Evolutionary conservation across 2,329 filamentous ascomycete species (phyloP), one percentile per base, ranked within the genome.

Genomic region (Fusarium ambrosium): DNA sequence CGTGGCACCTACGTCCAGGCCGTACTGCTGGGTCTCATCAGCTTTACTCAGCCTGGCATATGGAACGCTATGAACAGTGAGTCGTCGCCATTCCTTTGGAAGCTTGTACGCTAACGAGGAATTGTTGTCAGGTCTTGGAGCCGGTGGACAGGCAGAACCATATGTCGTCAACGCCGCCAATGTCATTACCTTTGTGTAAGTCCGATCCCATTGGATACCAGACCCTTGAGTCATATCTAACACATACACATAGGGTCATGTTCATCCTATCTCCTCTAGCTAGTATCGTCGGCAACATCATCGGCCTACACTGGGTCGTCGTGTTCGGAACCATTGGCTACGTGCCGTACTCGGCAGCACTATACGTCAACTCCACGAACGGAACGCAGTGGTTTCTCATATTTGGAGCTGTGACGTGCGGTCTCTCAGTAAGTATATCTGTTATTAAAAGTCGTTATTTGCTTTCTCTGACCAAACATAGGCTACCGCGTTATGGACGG

Each of bases 321-420:
- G 24, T 64, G 16, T 64, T 64, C 24, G 62, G 62, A 4, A 64
- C 62, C 1, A 53, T 64, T 7, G 51, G 62, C 18, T 64, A 59
- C 7, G 62, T 59, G n/a, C 62, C 62, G 6, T 64, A 64, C 37
- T 64, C 51, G 1, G 62, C 62, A 1, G 62, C 62, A 2, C n/a
- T 58, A 4, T 58, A 58, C 32, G 53, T 58, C 20, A 58, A 58
- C 20, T 58, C 53, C 18, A 58, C 32, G 2, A 58, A 36, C 9
- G 53, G 53, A 27, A 58, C 53, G 14, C 53, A 58, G 4, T 58
- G 53, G 53, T 37, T 58, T 37, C 53, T 58, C 14, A 58, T 58
- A 14, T 58, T 58, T 58, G 53, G 53, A 10, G 53, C 53, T 4
- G 53, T 58, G 2, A 58, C 53, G 0, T 58, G 53, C 1, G 53